Percentiles rank a stretch among this genome's conserved stretches.
These are phyloP conservation scores for Thelonectria rubi DNA, from an alignment of 2,329 filamentous ascomycete genomes.

Conservation along the genomic window DNA sequence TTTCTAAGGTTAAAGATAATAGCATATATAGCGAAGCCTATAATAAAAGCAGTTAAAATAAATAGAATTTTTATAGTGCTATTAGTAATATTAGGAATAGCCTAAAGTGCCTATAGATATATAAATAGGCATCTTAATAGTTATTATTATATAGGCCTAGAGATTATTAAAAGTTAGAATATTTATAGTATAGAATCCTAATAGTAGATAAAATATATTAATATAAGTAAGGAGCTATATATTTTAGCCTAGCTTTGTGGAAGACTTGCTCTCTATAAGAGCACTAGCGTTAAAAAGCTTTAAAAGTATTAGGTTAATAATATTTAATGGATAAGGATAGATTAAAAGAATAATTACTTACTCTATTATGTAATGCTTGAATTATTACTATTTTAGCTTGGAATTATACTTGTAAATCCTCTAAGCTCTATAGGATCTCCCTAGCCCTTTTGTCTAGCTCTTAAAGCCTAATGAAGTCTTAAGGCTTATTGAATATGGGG, in stretches of 20 bases:
- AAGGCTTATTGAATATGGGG: not conserved
- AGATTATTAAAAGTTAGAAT: not conserved
- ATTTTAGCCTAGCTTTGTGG: not conserved
- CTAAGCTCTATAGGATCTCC: not conserved
- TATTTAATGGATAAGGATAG: not conserved
- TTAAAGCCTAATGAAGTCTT: not conserved
- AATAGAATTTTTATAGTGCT: not conserved
- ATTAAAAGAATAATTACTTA: not conserved
- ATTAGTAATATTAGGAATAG: not conserved
- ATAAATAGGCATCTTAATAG: not conserved
- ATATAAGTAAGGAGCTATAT: slow-evolving; percentile 1
- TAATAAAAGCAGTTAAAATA: not conserved
- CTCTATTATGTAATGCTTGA: not conserved
- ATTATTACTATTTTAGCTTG: not conserved
- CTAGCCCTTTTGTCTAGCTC: not conserved
- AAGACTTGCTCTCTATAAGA: not conserved
- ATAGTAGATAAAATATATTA: slow-evolving; percentile 1
- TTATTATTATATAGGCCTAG: not conserved
- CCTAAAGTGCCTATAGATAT: not conserved
- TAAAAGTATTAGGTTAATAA: not conserved
- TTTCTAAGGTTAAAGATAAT: not conserved
- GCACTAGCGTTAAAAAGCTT: not conserved
- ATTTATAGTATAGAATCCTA: not conserved
- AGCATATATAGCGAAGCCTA: not conserved
- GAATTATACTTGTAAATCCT: not conserved